phyloP scores from a whole-genome alignment of 2,329 filamentous ascomycete genomes.

The Lasiodiplodia gonubiensis region DNA sequence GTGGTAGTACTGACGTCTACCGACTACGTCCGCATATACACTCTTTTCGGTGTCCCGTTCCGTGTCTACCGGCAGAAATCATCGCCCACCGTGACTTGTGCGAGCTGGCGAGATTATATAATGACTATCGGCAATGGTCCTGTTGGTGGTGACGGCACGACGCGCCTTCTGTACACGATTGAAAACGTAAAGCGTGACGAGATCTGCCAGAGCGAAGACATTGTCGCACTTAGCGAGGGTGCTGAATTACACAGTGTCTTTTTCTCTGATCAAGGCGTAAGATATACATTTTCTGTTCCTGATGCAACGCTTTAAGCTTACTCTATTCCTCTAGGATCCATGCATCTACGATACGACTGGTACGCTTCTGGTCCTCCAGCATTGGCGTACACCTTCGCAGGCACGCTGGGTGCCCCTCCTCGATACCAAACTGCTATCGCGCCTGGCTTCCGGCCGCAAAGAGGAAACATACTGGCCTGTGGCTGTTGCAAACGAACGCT shows the following conservation, averaged over 20 bases:
- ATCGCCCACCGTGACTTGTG: slow-evolving; percentile 86
- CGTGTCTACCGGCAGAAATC: slow-evolving; percentile 92
- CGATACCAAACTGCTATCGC: slow-evolving; percentile 82
- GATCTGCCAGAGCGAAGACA: slow-evolving; percentile 92
- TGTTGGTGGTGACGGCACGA: slow-evolving; percentile 75
- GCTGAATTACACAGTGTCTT: slow-evolving; percentile 80
- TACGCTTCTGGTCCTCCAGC: slow-evolving; percentile 82
- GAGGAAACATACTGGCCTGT: slow-evolving; percentile 94
- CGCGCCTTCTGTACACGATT: slow-evolving; percentile 85
- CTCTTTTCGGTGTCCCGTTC: slow-evolving; percentile 87
- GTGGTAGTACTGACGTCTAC: slow-evolving; percentile 85
- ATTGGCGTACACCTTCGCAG: slow-evolving; percentile 86
- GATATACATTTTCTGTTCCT: slow-evolving; percentile 37
- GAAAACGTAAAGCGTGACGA: slow-evolving; percentile 94
- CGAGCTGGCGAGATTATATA: slow-evolving; percentile 95
- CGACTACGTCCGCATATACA: slow-evolving; percentile 91
- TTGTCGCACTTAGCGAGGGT: slow-evolving; percentile 79
- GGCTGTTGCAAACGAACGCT: slow-evolving; percentile 86
- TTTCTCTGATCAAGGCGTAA: slow-evolving; percentile 87
- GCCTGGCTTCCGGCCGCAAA: slow-evolving; percentile 83
- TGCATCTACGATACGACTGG: slow-evolving; percentile 96
- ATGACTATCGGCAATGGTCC: slow-evolving; percentile 93
- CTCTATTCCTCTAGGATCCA: slow-evolving; percentile 67
- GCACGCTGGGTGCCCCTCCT: slow-evolving; percentile 91
- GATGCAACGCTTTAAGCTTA: slow-evolving; percentile 15